A percentile compares a stretch with the other conserved stretches of the same genome.
These are phyloP conservation scores for Ramularia collo-cygni DNA, from an alignment of 2,329 filamentous ascomycete genomes.

Conservation along the genomic window DNA sequence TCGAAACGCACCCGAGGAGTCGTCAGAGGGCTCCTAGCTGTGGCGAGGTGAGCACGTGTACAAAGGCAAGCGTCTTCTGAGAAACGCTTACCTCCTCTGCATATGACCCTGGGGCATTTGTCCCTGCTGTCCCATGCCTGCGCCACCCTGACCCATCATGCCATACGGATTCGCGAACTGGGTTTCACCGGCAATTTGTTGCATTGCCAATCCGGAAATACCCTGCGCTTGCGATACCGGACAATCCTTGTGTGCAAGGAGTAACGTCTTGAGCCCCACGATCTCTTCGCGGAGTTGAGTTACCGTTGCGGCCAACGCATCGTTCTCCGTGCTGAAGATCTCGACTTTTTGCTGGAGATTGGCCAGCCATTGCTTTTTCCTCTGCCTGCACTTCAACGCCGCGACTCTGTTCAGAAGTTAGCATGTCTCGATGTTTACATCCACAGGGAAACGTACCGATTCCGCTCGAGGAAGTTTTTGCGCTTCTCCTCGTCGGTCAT, in stretches of 20 bases:
- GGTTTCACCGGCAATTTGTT: constrained; percentile 42
- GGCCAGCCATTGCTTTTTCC: constrained; percentile 97
- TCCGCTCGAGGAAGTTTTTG: constrained; percentile 94
- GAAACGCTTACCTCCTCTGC: constrained; percentile 29
- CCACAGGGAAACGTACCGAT: constrained; percentile 72
- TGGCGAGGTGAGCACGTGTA: constrained; percentile 12
- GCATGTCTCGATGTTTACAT: no score
- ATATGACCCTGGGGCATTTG: constrained; percentile 29
- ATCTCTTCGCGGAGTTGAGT: constrained; percentile 83
- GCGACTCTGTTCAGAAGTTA: constrained; percentile 61
- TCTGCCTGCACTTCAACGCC: constrained; percentile 90
- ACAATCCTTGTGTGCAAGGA: constrained; percentile 94
- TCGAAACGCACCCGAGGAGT: no score
- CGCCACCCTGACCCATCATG: constrained; percentile 34
- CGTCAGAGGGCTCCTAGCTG: constrained; percentile 10
- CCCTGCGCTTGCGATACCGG: constrained; percentile 85
- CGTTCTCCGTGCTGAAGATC: constrained; percentile 85
- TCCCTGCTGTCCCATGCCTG: constrained; percentile 24
- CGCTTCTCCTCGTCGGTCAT: constrained; percentile 99
- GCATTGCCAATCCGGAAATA: constrained; percentile 47
- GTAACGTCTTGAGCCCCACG: constrained; percentile 84
- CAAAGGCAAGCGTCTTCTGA: background rate
- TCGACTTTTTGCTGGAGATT: constrained; percentile 95
- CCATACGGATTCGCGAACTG: constrained; percentile 43
- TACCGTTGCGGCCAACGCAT: constrained; percentile 76